These are phyloP conservation scores for Musa acuminata DNA, from an alignment of 176 grass and related monocot species.

Conservation along the genomic window DNA sequence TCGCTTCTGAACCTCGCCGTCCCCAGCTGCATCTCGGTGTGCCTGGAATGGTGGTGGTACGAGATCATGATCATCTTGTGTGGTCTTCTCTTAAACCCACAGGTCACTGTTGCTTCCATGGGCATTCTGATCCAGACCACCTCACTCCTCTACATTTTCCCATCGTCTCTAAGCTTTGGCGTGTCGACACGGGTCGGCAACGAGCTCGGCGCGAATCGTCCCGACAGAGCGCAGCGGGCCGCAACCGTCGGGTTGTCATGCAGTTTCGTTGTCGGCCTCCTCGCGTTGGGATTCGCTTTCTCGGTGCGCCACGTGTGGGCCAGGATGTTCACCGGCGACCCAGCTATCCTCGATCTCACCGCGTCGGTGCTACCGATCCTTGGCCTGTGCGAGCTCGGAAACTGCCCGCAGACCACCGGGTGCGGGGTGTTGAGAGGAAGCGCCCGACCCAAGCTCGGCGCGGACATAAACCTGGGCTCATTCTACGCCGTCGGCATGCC, in stretches of 20 bases:
- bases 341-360: slow-evolving; percentile 54
- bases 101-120: slow-evolving; percentile 80
- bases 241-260: slow-evolving; percentile 44
- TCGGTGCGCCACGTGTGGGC: slow-evolving; percentile 66
- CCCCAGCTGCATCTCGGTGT: slow-evolving; percentile 69
- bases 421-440: slow-evolving; percentile 87
- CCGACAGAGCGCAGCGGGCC: slow-evolving; percentile 34
- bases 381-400: slow-evolving; percentile 85
- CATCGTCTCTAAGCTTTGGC: slow-evolving; percentile 95
- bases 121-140: slow-evolving; percentile 88
- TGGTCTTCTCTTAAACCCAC: slow-evolving; percentile 55
- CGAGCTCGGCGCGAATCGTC: slow-evolving; percentile 75
- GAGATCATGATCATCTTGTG: slow-evolving; percentile 98
- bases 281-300: slow-evolving; percentile 47
- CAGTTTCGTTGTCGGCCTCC: slow-evolving; percentile 47
- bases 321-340: slow-evolving; percentile 67
- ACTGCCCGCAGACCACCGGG: slow-evolving; percentile 92
- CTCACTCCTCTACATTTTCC: slow-evolving; percentile 91
- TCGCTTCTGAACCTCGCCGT: slow-evolving; percentile 41
- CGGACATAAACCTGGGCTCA: slow-evolving; percentile 65
- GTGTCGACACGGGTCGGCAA: slow-evolving; percentile 86
- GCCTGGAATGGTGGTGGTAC: slow-evolving; percentile 99
- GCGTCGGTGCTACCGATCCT: slow-evolving; percentile 75
- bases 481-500: slow-evolving; percentile 89
- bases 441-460: slow-evolving; percentile 67